Base-by-base conservation (phyloP, 345 rosid genomes). In the Hypericum androsaemum region DNA sequence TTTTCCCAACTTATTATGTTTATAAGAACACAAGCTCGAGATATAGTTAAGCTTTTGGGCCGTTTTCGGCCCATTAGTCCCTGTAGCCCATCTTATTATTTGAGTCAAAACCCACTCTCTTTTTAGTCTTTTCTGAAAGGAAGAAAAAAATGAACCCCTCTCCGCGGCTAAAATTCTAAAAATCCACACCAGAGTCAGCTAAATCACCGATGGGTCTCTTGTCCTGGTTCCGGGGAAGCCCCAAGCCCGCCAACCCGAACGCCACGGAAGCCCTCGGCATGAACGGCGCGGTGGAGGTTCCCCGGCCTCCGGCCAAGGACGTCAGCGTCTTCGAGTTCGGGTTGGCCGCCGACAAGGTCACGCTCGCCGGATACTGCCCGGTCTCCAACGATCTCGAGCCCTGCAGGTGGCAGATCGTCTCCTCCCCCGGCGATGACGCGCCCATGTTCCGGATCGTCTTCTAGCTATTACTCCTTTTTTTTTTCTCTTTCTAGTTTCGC, bases 271-370 rank as follows among this genome's bases (percentile, higher is more conserved):
- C 60, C 42, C 76, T 77, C 12, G 86, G 88, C 7, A 79, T 87
- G 92, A 82, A 82, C 76, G 92, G 96, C 57, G 96, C 96, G 11
- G 80, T 84, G 35, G 88, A 80, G 69, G 95, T 90, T 32, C 83
- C 79, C 53, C 82, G 92, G 5, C 82, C 88, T 1, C 32, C 1
- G 1, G 41, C 58, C 2, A 75, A 71, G 55, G 72, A 75, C 64
- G 92, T 86, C 41, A 84, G 92, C 28, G 86, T 90, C 13, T 90
- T 87, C 71, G 96, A 90, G 70, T 90, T 90, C 64, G 98, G 98
- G 1, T 79, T 96, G 40, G 76, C 82, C 1, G 81, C 77, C 38
- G 94, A 87, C 60, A 79, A 78, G 74, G 88, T 84, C n/a, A 90
- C 96, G 37, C 77, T 90, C 17, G 87, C 94, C 6, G 98, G 98